A percentile compares a stretch with the other conserved stretches of the same genome.
These are phyloP conservation scores for Jatropha multifida DNA, from an alignment of 441 rosid species.

Conservation along the genomic window DNA sequence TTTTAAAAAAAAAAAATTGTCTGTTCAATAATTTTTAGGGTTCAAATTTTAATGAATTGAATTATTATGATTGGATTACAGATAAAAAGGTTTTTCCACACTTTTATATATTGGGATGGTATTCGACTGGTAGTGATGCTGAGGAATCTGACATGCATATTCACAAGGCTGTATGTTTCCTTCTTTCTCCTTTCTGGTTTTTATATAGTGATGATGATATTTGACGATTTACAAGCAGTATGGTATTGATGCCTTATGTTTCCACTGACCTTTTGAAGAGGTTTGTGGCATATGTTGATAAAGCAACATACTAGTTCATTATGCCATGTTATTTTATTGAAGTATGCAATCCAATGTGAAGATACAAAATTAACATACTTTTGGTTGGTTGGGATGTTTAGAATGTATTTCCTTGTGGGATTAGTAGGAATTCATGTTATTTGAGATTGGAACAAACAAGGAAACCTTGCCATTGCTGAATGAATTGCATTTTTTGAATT, in stretches of 20 bases:
- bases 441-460: not conserved
- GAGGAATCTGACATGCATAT: slow-evolving; percentile 87
- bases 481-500: too few relatives aligned
- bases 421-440: slow-evolving; percentile 2
- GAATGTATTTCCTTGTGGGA: not conserved
- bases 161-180: slow-evolving; percentile 75
- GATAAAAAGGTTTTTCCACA: slow-evolving; percentile 96
- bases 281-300: not conserved
- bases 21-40: not conserved
- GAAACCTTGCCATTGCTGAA: too few relatives aligned
- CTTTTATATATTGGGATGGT: slow-evolving; percentile 90
- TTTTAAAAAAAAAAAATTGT: not conserved
- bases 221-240: not conserved
- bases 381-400: not conserved
- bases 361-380: not conserved
- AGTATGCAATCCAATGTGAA: not conserved
- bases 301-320: not conserved
- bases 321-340: not conserved
- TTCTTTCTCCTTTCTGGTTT: not conserved
- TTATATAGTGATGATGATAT: not conserved
- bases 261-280: not conserved
- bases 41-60: not conserved
- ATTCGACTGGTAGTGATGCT: slow-evolving; percentile 88
- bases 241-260: not conserved
- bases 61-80: slow-evolving; percentile 18